A percentile compares a stretch with the other conserved stretches of the same genome.
phyloP scores from a whole-genome alignment of 2,329 filamentous ascomycete genomes.

The Venturia nashicola region DNA sequence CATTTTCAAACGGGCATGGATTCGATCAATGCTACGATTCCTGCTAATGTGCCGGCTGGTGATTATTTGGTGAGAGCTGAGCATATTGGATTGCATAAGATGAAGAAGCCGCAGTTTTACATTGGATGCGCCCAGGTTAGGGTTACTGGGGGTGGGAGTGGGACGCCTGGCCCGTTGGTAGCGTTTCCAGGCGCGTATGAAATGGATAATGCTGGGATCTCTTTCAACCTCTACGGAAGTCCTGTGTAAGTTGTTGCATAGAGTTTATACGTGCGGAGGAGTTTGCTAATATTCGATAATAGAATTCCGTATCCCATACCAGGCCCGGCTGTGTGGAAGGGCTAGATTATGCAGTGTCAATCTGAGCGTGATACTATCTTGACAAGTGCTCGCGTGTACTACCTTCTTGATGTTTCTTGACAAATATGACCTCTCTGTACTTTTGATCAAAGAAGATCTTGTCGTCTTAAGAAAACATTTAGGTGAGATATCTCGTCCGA shows the following conservation, averaged over 20 bases:
- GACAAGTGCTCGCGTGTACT: too few species aligned
- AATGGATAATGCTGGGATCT: conserved; percentile 20
- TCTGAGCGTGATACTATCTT: not conserved
- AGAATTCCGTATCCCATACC: conserved; percentile 6
- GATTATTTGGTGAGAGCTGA: conserved; percentile 35
- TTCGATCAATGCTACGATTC: conserved; percentile 22
- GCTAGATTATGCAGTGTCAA: not conserved
- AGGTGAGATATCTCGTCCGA: too few species aligned
- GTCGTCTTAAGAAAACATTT: too few species aligned
- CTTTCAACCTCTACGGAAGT: conserved; percentile 20
- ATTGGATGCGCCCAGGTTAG: conserved; percentile 34
- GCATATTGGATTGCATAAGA: conserved; percentile 36
- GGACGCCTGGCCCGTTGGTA: conserved; percentile 25
- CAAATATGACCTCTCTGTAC: too few species aligned
- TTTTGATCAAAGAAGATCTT: too few species aligned
- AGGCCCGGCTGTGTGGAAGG: conserved; percentile 8
- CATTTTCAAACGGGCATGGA: conserved; percentile 5
- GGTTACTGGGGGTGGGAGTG: conserved; percentile 26
- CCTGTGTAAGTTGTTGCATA: not conserved
- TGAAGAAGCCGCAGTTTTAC: conserved; percentile 30
- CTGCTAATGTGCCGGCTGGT: conserved; percentile 26
- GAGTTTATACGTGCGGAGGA: not conserved
- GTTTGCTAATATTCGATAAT: not conserved
- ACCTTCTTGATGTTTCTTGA: not conserved
- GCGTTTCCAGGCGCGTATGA: conserved; percentile 30